Evolutionary conservation across 164 flowering plant species (phyloP), one percentile per base, ranked within the genome.

Genomic region (Hamamelis virginiana): DNA sequence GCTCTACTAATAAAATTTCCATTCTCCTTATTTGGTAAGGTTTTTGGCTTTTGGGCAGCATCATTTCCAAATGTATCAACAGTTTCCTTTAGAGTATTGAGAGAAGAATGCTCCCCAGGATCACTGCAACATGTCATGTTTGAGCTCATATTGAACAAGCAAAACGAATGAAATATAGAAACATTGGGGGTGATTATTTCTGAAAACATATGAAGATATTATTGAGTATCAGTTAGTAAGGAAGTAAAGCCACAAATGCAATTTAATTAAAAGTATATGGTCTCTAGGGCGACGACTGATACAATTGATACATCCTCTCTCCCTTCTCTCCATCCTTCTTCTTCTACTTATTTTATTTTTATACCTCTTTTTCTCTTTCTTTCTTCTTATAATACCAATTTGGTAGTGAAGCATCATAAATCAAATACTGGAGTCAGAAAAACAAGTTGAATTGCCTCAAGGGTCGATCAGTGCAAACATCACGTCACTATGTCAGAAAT

Each of bases 81-180:
- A 27, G 27, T 62, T 53, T 70, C 59, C 48, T 47, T 19, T 47
- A 53, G 63, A 77, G 62, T 62, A 52, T 48, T 66, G 60, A 75
- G 19, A 65, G 71, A 64, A 55, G 69, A 72, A 58, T 66, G 33
- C 14, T 59, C 59, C n/a, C 26, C 59, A 13, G 45, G 64, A 73
- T 64, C 59, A 67, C 80, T 76, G 79, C 59, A 62, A 65, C 26
- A 69, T 27, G 53, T 38, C 45, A 68, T 15, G 22, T 0, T 18
- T 43, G 19, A 41, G 53, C 33, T 0, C 33, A 72, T 21, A 33
- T n/a, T 19, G 19, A 28, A 45, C 57, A 38, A 52, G 47, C 25
- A 3, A 58, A 46, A 33, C 15, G 46, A 16, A 23, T 26, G 11
- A 51, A 45, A 55, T 26, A 64, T 6, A 33, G 9, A 25, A 38